phyloP scores from a whole-genome alignment of 257 asterid species.

The Solanum neorickii region DNA sequence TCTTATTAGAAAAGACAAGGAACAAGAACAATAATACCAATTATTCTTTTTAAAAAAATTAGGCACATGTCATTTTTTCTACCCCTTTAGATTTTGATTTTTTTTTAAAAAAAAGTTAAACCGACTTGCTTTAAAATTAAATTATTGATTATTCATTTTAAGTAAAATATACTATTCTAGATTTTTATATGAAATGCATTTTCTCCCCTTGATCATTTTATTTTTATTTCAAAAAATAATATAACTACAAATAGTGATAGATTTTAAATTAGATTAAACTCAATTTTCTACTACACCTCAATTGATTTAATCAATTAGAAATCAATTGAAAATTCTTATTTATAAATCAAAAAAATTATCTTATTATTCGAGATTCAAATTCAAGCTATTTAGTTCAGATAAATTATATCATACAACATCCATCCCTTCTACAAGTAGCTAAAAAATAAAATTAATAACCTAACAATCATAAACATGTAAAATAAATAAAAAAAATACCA shows the following conservation, averaged over 20 bases:
- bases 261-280: not conserved
- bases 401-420: not conserved
- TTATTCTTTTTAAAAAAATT: not conserved
- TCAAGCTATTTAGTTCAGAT: not conserved
- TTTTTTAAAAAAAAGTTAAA: not conserved
- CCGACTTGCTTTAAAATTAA: not conserved
- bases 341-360: not conserved
- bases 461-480: not conserved
- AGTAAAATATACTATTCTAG: not conserved
- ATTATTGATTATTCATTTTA: not conserved
- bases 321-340: no score
- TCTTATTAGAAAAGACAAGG: not conserved
- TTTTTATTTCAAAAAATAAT: not conserved
- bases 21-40: not conserved
- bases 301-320: not conserved
- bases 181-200: not conserved
- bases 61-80: not conserved
- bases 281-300: not conserved
- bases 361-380: not conserved
- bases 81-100: not conserved
- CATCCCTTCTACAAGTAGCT: not conserved
- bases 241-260: not conserved
- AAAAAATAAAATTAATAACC: not conserved
- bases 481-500: not conserved
- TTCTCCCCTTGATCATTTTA: not conserved